A percentile compares a stretch with the other conserved stretches of the same genome.
phyloP scores from a whole-genome alignment of 331 rosid genomes.

The Quercus lobata region DNA sequence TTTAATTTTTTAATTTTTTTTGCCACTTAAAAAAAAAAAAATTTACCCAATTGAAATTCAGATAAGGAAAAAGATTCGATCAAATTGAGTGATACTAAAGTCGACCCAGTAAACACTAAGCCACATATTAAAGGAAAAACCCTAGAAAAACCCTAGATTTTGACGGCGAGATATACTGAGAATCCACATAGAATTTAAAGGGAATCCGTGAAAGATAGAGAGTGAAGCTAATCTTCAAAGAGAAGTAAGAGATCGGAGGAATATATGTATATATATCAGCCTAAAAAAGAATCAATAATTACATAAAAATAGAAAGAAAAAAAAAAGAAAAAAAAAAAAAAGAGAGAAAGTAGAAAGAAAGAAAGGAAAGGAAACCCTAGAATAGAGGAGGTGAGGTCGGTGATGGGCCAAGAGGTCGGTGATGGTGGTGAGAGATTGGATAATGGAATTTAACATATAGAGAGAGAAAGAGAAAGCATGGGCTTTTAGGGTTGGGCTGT shows the following conservation, averaged over 20 bases:
- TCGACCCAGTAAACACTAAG: constrained; percentile 17
- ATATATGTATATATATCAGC: neutral
- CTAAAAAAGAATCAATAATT: constrained; percentile 10
- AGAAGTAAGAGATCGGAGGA: constrained; percentile 3
- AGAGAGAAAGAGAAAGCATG: neutral
- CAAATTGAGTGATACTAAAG: constrained; percentile 6
- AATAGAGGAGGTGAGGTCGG: constrained; percentile 26
- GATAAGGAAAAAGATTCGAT: neutral
- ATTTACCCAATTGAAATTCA: constrained; percentile 11
- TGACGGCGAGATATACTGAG: constrained; percentile 37
- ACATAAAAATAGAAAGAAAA: too few relatives aligned
- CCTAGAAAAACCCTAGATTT: constrained; percentile 32
- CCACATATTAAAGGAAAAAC: constrained; percentile 23
- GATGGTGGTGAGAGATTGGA: constrained; percentile 26
- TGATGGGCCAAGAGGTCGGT: constrained; percentile 21
- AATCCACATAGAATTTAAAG: constrained; percentile 26
- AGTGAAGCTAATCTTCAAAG: constrained; percentile 1
- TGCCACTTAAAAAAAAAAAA: neutral
- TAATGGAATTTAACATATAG: neutral
- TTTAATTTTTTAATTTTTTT: neutral
- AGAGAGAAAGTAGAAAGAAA: neutral
- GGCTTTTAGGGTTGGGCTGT: neutral
- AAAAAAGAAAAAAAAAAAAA: neutral
- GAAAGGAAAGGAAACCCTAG: constrained; percentile 35
- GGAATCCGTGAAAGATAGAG: constrained; percentile 17